Percentiles rank a stretch among this genome's conserved stretches.
Evolutionary conservation across 2,329 filamentous ascomycete species (phyloP).

Genomic region (Fusarium armeniacum): DNA sequence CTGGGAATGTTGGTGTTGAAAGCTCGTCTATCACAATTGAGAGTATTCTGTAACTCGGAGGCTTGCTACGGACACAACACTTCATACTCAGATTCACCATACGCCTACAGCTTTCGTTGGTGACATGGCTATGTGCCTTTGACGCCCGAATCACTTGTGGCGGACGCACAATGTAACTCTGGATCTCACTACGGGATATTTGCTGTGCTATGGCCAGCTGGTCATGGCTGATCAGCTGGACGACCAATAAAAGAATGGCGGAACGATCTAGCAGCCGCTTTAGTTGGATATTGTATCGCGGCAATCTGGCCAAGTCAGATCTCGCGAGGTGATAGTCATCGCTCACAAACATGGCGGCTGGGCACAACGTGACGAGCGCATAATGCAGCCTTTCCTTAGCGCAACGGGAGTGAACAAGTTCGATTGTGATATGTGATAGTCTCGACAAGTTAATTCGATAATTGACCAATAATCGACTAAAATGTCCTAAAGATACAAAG

Average conservation of each 20-base stretch:
- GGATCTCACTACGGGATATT: slow-evolving; percentile 30
- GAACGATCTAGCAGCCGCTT: slow-evolving; percentile 4
- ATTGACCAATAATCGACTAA: slow-evolving; percentile 9
- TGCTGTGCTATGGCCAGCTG: background rate
- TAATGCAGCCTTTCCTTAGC: slow-evolving; percentile 37
- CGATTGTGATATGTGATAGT: slow-evolving; percentile 47
- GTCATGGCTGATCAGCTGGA: slow-evolving; percentile 1
- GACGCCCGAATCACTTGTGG: slow-evolving; percentile 20
- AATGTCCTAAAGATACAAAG: background rate
- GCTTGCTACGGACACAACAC: background rate
- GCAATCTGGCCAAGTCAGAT: slow-evolving; percentile 20
- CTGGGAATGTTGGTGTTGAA: background rate
- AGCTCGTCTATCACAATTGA: background rate
- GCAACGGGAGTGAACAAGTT: slow-evolving; percentile 20
- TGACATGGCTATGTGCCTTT: background rate
- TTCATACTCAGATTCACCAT: background rate
- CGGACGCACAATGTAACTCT: slow-evolving; percentile 21
- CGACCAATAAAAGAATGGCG: slow-evolving; percentile 22
- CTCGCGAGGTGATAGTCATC: background rate
- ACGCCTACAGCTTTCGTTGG: background rate
- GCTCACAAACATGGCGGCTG: slow-evolving; percentile 1
- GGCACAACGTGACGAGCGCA: slow-evolving; percentile 11
- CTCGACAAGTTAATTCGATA: background rate
- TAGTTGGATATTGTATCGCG: slow-evolving; percentile 16
- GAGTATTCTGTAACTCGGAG: background rate